These are phyloP conservation scores for Camelina neglecta DNA, from an alignment of 345 rosid genomes.

Conservation along the genomic window DNA sequence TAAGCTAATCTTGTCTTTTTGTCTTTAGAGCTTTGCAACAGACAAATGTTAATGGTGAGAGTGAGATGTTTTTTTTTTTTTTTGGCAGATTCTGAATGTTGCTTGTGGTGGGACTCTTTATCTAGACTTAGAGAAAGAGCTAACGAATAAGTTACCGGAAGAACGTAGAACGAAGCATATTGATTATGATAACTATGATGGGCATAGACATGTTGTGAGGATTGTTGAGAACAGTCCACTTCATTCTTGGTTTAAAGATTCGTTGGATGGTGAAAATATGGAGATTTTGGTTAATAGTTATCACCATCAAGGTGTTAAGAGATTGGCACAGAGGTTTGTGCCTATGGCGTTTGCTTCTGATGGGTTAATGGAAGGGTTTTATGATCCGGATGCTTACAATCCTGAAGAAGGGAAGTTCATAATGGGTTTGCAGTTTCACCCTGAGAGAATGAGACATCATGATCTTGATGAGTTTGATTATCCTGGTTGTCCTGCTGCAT, in stretches of 20 bases:
- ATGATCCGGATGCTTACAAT: slow-evolving; percentile 66
- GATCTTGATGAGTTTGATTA: slow-evolving; percentile 62
- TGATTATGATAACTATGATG: slow-evolving; percentile 62
- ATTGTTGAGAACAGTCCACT: slow-evolving; percentile 58
- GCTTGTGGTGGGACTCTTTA: slow-evolving; percentile 89
- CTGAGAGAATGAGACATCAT: slow-evolving; percentile 64
- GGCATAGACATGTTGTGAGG: slow-evolving; percentile 60
- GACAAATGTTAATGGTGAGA: background rate
- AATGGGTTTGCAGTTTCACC: slow-evolving; percentile 75
- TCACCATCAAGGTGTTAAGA: slow-evolving; percentile 72
- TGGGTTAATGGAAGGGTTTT: slow-evolving; percentile 71
- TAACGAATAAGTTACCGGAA: slow-evolving; percentile 45
- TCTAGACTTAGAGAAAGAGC: slow-evolving; percentile 70
- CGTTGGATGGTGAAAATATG: slow-evolving; percentile 53
- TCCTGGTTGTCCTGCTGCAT: slow-evolving; percentile 67
- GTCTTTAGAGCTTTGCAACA: background rate
- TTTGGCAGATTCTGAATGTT: slow-evolving; percentile 68
- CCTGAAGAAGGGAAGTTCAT: slow-evolving; percentile 71
- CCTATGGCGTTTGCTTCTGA: slow-evolving; percentile 74
- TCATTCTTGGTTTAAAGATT: slow-evolving; percentile 67
- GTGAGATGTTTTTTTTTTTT: background rate
- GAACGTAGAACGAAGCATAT: slow-evolving; percentile 50
- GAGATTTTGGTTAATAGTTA: slow-evolving; percentile 73
- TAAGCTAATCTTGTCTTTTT: slow-evolving; percentile 10
- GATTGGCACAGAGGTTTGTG: slow-evolving; percentile 61